Evolutionary conservation across 2,329 filamentous ascomycete species (phyloP).

Genomic region (Xylariales sp.): DNA sequence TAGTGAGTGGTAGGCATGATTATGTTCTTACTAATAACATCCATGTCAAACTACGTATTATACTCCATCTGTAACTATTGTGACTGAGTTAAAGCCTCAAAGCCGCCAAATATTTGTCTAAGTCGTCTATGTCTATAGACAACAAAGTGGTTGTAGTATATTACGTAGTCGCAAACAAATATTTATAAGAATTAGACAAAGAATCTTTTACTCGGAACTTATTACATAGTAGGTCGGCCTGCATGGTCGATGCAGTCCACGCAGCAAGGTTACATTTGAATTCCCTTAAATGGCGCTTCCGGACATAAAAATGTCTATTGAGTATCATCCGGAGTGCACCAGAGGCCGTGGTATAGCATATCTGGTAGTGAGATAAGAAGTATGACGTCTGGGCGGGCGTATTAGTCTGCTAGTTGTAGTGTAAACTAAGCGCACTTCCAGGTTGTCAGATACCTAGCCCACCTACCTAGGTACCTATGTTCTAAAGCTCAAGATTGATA

Average conservation of each 20-base stretch:
- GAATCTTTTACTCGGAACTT: conserved; percentile 1
- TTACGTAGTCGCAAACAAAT: background rate
- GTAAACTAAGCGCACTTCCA: background rate
- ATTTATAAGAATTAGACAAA: conserved; percentile 3
- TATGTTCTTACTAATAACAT: conserved; percentile 24
- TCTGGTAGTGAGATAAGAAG: background rate
- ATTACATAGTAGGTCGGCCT: conserved; percentile 7
- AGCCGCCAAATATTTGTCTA: background rate
- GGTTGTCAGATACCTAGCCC: background rate
- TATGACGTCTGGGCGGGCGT: background rate
- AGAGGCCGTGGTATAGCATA: background rate
- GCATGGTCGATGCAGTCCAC: conserved; percentile 1
- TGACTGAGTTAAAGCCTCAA: background rate
- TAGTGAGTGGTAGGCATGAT: background rate
- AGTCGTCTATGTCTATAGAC: background rate
- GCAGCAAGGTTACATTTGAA: conserved; percentile 3
- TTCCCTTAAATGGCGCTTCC: conserved; percentile 29
- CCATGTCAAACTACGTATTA: background rate
- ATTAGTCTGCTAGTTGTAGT: background rate
- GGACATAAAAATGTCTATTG: conserved; percentile 24
- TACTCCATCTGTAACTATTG: background rate
- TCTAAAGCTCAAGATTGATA: too few species aligned
- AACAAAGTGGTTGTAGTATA: too few species aligned
- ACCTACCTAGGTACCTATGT: too few species aligned
- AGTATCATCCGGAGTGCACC: too few species aligned